Conservation (phyloP, 1,284 basidiomycete species). For the Cutaneotrichosporon sp. region DNA sequence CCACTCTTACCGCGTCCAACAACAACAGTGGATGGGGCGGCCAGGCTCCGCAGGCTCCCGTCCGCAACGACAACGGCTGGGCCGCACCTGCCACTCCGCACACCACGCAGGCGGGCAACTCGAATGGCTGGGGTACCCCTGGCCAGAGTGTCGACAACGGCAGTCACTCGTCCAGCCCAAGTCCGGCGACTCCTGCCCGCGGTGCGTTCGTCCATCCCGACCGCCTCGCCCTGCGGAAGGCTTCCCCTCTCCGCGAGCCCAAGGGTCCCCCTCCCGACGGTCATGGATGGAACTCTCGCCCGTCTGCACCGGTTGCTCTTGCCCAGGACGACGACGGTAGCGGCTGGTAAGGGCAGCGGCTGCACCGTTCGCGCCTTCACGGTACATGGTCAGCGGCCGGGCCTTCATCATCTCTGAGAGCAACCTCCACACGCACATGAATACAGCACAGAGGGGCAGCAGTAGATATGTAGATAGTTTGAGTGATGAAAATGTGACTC, state of each 20-base stretch:
- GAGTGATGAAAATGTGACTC: background rate
- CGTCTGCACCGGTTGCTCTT: no score
- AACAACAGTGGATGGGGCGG: no score
- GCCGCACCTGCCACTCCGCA: background rate
- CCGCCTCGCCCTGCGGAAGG: background rate
- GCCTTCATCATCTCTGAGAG: no score
- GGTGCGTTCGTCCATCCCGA: background rate
- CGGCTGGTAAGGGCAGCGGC: no score
- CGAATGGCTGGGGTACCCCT: slow-evolving; percentile 2
- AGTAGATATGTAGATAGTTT: background rate
- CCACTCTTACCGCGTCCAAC: no score
- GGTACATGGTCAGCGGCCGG: no score
- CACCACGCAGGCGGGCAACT: background rate
- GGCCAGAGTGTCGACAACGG: background rate
- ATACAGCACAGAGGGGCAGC: no score
- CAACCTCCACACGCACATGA: no score
- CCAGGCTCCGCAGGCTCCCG: no score
- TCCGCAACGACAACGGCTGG: slow-evolving; percentile 11
- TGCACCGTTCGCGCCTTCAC: no score
- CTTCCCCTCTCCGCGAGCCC: background rate
- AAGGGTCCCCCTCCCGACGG: background rate
- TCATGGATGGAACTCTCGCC: no score
- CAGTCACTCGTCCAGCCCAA: background rate
- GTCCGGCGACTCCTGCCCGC: background rate
- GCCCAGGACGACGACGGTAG: no score